Base-by-base conservation (phyloP, 2,329 filamentous ascomycete species). In the Rutstroemia sp. region DNA sequence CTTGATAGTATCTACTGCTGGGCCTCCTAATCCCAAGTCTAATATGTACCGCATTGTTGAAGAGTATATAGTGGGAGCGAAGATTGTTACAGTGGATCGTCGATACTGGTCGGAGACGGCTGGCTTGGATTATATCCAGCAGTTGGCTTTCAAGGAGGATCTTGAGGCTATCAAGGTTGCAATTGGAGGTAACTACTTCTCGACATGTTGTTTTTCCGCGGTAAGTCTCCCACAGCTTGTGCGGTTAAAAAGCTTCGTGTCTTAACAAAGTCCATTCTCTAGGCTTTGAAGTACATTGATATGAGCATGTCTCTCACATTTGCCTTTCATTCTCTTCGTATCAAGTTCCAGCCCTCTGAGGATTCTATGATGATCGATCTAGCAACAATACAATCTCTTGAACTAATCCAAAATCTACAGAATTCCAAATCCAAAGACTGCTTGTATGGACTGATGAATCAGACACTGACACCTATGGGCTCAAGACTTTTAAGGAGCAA, bases 321-420 rank as follows among this genome's bases (percentile, higher is more conserved):
- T 67, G 78, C 83, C 3, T 76, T 79, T n/a, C 86, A 94, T 68
- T 92, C 92, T 19, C 79, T 97, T 34, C 83, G 90, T 3, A 87
- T 97, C 66, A 86, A 84, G 60, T 96, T 95, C 63, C 86, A 92
- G 65, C 87, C 91, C 1, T 91, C 90, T 0, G 89, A 95, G 67
- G 88, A 92, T 23, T 89, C 90, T 0, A 96, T 97, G 92, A 89
- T 95, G 81, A 95, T 97, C 64, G 92, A 96, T 65, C 78, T 94
- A 2, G 87, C 89, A 0, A 95, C 92, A 0, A 89, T 96, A 27
- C 80, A 86, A 39, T 90, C 90, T 0, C 76, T 99, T 3, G 94
- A 99, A 69, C 78, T 99, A 5, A 87, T 97, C 25, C 90, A 96
- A 65, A 99, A 96, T 62, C 68, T 92, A 0, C 84, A 88, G 12